These are phyloP conservation scores for Cercophora sp. DNA, from an alignment of 495 filamentous ascomycete species.

Conservation along the genomic window DNA sequence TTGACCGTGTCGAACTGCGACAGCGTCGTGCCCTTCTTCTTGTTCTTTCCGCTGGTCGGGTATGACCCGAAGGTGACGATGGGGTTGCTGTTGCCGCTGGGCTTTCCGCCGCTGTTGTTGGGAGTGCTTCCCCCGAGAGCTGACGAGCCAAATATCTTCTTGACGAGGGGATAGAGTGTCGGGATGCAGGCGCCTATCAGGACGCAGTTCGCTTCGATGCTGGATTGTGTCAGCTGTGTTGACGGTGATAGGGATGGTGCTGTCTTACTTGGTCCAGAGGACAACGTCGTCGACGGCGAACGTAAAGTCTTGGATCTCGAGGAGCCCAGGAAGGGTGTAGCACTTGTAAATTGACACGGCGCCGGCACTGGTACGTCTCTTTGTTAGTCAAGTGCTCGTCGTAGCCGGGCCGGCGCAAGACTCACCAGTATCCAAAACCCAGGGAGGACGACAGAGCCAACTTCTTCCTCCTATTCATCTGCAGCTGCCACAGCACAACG, in stretches of 20 bases:
- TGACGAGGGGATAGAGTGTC: conserved; percentile 20
- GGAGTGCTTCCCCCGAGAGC: conserved; percentile 15
- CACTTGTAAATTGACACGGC: conserved; percentile 21
- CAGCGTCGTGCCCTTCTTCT: conserved; percentile 8
- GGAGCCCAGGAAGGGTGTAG: conserved; percentile 14
- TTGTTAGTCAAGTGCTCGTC: not conserved
- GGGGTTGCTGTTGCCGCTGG: conserved; percentile 3
- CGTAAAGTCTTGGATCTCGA: conserved; percentile 19
- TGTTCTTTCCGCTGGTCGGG: conserved; percentile 7
- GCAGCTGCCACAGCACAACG: conserved; percentile 40
- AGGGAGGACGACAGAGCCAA: conserved; percentile 19
- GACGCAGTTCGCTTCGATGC: conserved; percentile 24
- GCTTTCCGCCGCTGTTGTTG: not conserved
- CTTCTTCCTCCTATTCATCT: conserved; percentile 30
- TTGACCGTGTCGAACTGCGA: conserved; percentile 17
- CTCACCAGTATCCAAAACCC: conserved; percentile 27
- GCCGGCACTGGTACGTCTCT: conserved; percentile 10
- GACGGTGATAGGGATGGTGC: not conserved
- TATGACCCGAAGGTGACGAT: conserved; percentile 23
- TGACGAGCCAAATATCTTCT: conserved; percentile 15
- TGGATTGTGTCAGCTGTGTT: not conserved
- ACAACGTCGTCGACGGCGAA: conserved; percentile 22
- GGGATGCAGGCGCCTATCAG: conserved; percentile 25
- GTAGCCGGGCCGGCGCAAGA: not conserved
- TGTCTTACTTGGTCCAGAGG: conserved; percentile 24